Base-by-base conservation (phyloP, 345 rosid species). In the Raphanus sativus region DNA sequence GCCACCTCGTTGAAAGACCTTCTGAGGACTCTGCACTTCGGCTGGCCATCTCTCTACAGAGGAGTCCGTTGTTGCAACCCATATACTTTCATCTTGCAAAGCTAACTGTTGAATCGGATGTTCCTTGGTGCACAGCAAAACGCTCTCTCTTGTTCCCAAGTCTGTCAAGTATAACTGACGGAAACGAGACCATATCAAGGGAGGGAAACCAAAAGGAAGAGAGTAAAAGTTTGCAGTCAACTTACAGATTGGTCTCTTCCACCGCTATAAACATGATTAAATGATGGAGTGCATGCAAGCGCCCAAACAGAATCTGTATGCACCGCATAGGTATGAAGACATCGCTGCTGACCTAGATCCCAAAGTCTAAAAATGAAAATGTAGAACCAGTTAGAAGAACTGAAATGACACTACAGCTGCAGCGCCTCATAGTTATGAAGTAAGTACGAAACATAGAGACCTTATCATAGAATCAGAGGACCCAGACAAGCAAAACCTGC, bases 261-360 rank as follows among this genome's bases (percentile, higher is more conserved):
- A 56, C 99, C 99, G 62, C 99, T 96, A 79, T 96, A 96, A 81
- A 93, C 99, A 74, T 96, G 98, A 86, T 83, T 90, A 84, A 96
- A 93, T 15, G 98, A 78, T 17, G 99, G 88, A 67, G 92, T 86
- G 88, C 98, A 90, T 63, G 99, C 98, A 86, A 96, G 98, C 26
- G 99, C 96, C 99, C 99, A 96, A 62, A 96, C 99, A 82, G 99
- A 96, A 86, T 96, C 98, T 50, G 99, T 96, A 80, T 96, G 99
- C 78, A 96, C 99, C 15, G 99, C 98, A 85, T 96, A 96, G 58
- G 99, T 93, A 85, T 96, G 99, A 81, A 96, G 67, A 73, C 99
- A 96, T 62, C 99, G 90, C 82, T 96, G 99, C 88, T 93, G 98
- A 78, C 99, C 98, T 82, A 96, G 92, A 84, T 96, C 99, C 99